These are phyloP conservation scores for Tremella fuciformis DNA, from an alignment of 768 basidiomycete genomes.

Conservation along the genomic window DNA sequence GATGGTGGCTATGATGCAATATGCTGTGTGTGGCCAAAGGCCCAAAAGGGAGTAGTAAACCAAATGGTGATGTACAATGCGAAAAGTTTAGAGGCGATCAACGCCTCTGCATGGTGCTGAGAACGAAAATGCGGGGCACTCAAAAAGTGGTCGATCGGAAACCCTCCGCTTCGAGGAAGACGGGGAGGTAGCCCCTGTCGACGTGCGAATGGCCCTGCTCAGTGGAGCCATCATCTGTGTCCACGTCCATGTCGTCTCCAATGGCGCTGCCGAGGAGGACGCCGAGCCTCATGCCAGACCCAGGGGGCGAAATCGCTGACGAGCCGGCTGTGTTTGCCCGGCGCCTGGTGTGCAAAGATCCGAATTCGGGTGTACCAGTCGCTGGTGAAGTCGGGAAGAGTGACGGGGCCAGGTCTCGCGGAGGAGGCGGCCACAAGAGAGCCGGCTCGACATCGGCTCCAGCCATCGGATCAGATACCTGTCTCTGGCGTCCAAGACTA, in stretches of 20 bases:
- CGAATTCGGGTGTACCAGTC: constrained; percentile 22
- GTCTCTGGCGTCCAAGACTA: constrained; percentile 9
- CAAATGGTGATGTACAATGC: too few species aligned
- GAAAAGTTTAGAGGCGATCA: too few species aligned
- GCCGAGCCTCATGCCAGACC: constrained; percentile 27
- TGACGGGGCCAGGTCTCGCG: constrained; percentile 22
- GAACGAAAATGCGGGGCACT: background rate
- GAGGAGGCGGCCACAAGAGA: constrained; percentile 38
- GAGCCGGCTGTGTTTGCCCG: background rate
- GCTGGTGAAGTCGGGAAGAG: constrained; percentile 36
- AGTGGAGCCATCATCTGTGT: constrained; percentile 21
- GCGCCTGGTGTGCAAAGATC: background rate
- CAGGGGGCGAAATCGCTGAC: background rate
- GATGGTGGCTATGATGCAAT: too few species aligned
- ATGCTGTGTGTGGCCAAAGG: too few species aligned
- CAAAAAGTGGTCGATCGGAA: constrained; percentile 12
- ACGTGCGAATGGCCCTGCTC: constrained; percentile 1
- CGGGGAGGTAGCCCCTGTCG: constrained; percentile 18
- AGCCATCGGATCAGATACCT: background rate
- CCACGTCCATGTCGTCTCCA: constrained; percentile 21
- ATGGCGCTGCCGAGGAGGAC: constrained; percentile 29
- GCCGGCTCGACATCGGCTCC: constrained; percentile 10
- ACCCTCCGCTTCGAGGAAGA: constrained; percentile 29
- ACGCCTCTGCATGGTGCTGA: too few species aligned
- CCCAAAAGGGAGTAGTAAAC: too few species aligned